Evolutionary conservation across 208 protist genomes (phyloP), one percentile per base, ranked within the genome.

Genomic region (Zelonia costaricensis): DNA sequence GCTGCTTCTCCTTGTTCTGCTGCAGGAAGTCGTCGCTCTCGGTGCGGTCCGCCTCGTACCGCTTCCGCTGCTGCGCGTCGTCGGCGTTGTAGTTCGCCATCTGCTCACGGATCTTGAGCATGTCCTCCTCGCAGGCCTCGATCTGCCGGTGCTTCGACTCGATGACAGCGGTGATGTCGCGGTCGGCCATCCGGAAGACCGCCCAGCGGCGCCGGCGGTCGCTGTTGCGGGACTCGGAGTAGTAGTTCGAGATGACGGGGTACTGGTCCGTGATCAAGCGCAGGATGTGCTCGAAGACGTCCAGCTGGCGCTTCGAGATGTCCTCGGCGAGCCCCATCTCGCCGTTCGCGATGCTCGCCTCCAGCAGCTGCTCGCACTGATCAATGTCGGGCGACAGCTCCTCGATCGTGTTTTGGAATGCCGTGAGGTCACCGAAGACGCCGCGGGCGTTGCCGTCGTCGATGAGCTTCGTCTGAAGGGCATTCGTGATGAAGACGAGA

Each of bases 1-100:
- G 84, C 76, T 97, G 91, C 63, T 94, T 88, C 62, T 94, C 86
- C 65, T 92, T 92, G 74, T 95, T 95, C 62, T 97, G 79, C 60
- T 84, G 73, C 20, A 97, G 53, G 48, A 90, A 97, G 35, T 73
- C 35, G 61, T 95, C 88, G 0, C 78, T 89, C 45, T 91, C 79
- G 25, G 55, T 43, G 51, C 81, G 78, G 62, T 95, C 88, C 22
- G 73, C 43, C 35, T 94, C 84, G 54, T 94, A 97, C 27, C 91
- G 84, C 61, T 82, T 86, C 22, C 86, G 86, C 68, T 95, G 91
- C 58, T 84, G 58, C 1, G 44, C 56, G 59, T 97, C 91, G 62
- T 94, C 91, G 18, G 73, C 75, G 70, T 74, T 83, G 82, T 94
- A 97, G 74, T 95, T 93, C 46, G 77, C 64, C 59, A 92, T 76